A percentile compares a stretch with the other conserved stretches of the same genome.
These are phyloP conservation scores for Malus hybrid DNA, from an alignment of 331 rosid genomes.

Conservation along the genomic window DNA sequence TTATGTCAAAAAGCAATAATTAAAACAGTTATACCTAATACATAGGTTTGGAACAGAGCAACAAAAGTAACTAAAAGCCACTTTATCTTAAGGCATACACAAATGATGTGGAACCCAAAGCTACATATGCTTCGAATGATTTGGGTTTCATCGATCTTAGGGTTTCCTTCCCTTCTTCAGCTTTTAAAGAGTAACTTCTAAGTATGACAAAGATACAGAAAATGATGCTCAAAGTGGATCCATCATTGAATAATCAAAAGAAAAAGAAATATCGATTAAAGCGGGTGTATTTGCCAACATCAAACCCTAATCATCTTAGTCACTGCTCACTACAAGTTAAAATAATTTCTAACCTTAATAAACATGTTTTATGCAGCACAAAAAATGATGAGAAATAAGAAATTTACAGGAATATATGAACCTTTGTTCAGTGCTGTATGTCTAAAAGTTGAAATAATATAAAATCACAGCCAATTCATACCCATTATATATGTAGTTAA, in stretches of 20 bases:
- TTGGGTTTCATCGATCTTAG: conserved; percentile 9
- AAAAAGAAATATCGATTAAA: not conserved
- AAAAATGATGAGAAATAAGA: not conserved
- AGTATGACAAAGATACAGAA: conserved; percentile 72
- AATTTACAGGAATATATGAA: not conserved
- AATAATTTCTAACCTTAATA: too few relatives aligned
- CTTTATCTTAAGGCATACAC: conserved; percentile 12
- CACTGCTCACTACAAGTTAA: not conserved
- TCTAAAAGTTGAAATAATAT: not conserved
- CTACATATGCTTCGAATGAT: conserved; percentile 17
- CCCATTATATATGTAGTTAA: conserved; percentile 29
- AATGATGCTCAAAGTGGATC: conserved; percentile 34
- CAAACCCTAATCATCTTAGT: conserved; percentile 37
- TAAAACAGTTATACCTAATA: not conserved
- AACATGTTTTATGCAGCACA: not conserved
- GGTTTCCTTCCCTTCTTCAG: not conserved
- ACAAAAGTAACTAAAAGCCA: not conserved
- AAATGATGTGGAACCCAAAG: conserved; percentile 20
- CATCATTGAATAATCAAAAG: not conserved
- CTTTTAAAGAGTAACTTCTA: conserved; percentile 62
- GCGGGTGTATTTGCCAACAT: conserved; percentile 17
- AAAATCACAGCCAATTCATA: conserved; percentile 20
- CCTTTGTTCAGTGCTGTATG: not conserved
- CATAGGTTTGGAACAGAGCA: not conserved
- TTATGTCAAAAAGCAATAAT: not conserved